A percentile compares a stretch with the other conserved stretches of the same genome.
Conservation (phyloP, 2,329 filamentous ascomycete genomes). For the Emmonsiellopsis sp. region DNA sequence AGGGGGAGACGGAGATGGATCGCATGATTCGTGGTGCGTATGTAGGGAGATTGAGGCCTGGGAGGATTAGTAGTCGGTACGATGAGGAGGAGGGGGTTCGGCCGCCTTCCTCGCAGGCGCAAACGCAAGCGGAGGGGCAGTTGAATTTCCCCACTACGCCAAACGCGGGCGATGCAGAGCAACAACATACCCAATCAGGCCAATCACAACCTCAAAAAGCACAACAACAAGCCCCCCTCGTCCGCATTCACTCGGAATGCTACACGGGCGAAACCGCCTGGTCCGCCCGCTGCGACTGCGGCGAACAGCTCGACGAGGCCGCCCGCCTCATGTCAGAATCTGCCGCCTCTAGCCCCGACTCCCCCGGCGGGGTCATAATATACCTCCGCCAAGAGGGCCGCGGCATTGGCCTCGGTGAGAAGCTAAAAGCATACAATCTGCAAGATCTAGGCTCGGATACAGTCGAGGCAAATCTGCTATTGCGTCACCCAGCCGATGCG, state of each 20-base stretch:
- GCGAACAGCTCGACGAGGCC: slow-evolving; percentile 94
- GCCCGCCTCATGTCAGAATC: slow-evolving; percentile 67
- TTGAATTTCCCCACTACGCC: no score
- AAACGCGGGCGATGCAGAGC: neutral
- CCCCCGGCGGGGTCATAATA: slow-evolving; percentile 76
- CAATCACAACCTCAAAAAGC: slow-evolving; percentile 10
- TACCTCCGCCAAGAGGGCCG: slow-evolving; percentile 94
- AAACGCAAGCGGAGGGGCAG: slow-evolving; percentile 5
- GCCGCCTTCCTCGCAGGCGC: slow-evolving; percentile 11
- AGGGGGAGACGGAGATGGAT: slow-evolving; percentile 42
- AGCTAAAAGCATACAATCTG: slow-evolving; percentile 95
- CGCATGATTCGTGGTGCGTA: slow-evolving; percentile 94
- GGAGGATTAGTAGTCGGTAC: slow-evolving; percentile 65
- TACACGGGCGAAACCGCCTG: slow-evolving; percentile 98
- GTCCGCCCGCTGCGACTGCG: slow-evolving; percentile 95
- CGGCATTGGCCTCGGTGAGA: slow-evolving; percentile 88
- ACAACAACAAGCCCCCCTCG: slow-evolving; percentile 52
- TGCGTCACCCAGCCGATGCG: slow-evolving; percentile 89
- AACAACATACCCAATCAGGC: slow-evolving; percentile 9
- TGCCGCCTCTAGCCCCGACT: slow-evolving; percentile 33
- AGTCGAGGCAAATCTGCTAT: slow-evolving; percentile 84
- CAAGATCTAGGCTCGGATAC: slow-evolving; percentile 97
- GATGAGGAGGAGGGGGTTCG: slow-evolving; percentile 26
- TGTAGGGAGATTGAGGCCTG: slow-evolving; percentile 75
- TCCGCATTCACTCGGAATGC: slow-evolving; percentile 95